Evolutionary conservation across 2,329 filamentous ascomycete species (phyloP), one percentile per base, ranked within the genome.

Genomic region (Pseudocercospora macadamiae): DNA sequence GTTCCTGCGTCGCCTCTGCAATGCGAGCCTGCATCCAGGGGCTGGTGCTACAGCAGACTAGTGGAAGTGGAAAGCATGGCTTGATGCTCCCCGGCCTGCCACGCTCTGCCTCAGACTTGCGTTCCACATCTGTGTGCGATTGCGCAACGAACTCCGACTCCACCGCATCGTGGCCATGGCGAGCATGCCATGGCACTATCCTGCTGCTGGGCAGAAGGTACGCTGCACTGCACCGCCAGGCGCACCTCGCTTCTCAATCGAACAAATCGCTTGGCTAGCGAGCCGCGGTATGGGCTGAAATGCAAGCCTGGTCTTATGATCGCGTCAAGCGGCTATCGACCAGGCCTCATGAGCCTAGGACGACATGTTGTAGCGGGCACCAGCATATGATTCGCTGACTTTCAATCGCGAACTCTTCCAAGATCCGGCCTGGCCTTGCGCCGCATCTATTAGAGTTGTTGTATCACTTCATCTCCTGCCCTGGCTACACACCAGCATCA

Each of bases 291-390:
- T 14, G n/a, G 21, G 25, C 44, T 14, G 23, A 30, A 30, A n/a
- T 25, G 44, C 23, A 23, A 25, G 19, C 44, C 23, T 9, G 12
- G 8, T 10, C 21, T 19, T 48, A 30, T 16, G 23, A 48, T 49
- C 45, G 45, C 45, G 9, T n/a, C 12, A 30, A 49, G 47, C 47
- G 47, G 26, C 47, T 28, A 49, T 49, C 45, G 45, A 49, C 45
- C n/a, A 21, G 45, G 23, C 28, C 10, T 47, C 19, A 25, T 47
- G 23, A 47, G 44, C 10, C 21, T 21, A 47, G 12, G 19, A 14
- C 44, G n/a, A 16, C 9, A 49, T 49, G 6, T 19, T 28, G 36
- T 16, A 39, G 36, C 36, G 8, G n/a, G 5, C 36, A n/a, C 23
- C 5, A 28, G 21, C 16, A 14, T 30, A 8, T 49, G 47, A 49